A percentile compares a stretch with the other conserved stretches of the same genome.
Evolutionary conservation across 208 protist genomes (phyloP).

Genomic region (Kentomonas sorsogonicus): DNA sequence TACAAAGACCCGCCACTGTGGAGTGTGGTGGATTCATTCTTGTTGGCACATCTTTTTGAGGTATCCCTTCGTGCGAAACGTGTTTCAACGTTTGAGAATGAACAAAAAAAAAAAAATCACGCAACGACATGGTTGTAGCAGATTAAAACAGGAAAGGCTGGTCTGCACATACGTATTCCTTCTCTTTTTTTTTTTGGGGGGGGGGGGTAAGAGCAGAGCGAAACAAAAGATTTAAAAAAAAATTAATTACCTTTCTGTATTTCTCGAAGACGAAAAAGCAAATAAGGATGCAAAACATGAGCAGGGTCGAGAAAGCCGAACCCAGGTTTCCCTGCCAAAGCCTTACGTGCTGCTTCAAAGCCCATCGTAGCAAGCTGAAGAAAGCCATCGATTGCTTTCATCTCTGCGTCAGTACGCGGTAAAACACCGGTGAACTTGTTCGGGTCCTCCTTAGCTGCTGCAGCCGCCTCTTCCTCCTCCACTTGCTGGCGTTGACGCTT

Average conservation of each 20-base stretch:
- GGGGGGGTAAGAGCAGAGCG: background rate
- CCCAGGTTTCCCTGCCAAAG: conserved; percentile 60
- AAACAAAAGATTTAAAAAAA: conserved; percentile 5
- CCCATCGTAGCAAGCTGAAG: conserved; percentile 50
- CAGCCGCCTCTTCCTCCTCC: conserved; percentile 11
- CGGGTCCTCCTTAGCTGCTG: conserved; percentile 16
- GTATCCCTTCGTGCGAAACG: too few species aligned
- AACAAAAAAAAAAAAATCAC: background rate
- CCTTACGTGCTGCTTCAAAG: conserved; percentile 58
- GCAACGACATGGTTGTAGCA: background rate
- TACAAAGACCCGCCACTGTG: too few species aligned
- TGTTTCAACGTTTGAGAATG: too few species aligned
- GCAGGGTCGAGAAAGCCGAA: conserved; percentile 73
- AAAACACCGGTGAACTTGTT: conserved; percentile 33
- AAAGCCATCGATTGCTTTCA: conserved; percentile 61
- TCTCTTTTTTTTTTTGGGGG: conserved; percentile 3
- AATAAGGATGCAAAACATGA: conserved; percentile 19
- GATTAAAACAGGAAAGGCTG: background rate
- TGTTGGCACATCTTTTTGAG: too few species aligned
- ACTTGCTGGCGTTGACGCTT: conserved; percentile 28
- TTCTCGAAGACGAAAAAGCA: background rate
- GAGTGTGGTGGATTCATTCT: too few species aligned
- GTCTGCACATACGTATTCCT: background rate
- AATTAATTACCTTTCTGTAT: too few species aligned
- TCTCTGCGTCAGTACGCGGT: conserved; percentile 44